These are phyloP conservation scores for Eruca vesicaria DNA, from an alignment of 441 rosid species.

Conservation along the genomic window DNA sequence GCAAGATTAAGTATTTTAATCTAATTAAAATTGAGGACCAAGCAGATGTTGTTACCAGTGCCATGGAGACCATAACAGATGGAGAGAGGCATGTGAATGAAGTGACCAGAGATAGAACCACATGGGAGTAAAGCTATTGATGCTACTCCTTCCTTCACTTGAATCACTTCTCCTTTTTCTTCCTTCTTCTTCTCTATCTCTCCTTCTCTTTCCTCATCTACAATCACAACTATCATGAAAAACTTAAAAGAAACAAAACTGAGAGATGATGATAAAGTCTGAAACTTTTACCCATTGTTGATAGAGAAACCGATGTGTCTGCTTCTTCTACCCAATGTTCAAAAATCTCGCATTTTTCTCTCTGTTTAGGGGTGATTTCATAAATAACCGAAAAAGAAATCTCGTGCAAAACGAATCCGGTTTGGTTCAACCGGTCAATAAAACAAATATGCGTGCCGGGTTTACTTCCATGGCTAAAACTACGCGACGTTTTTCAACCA, in stretches of 20 bases:
- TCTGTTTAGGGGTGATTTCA: background rate
- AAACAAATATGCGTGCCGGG: background rate
- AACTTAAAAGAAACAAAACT: background rate
- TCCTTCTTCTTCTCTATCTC: conserved; percentile 18
- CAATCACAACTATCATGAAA: background rate
- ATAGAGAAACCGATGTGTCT: background rate
- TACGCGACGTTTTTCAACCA: conserved; percentile 11
- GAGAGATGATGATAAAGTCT: background rate
- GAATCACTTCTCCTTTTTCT: background rate
- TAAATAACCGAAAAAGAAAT: too few species aligned
- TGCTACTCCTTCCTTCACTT: conserved; percentile 66
- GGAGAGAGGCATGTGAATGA: conserved; percentile 76
- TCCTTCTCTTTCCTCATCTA: conserved; percentile 41
- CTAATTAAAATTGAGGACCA: background rate
- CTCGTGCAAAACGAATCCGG: background rate
- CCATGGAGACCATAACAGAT: conserved; percentile 94
- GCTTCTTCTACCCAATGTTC: background rate
- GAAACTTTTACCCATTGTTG: conserved; percentile 38
- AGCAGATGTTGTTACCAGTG: conserved; percentile 53
- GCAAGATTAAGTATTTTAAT: background rate
- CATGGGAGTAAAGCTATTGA: conserved; percentile 77
- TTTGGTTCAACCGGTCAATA: conserved; percentile 7
- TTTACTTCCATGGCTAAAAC: background rate
- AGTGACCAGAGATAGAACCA: conserved; percentile 93
- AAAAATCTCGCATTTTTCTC: background rate